Conservation (phyloP, 2,329 filamentous ascomycete genomes). For the Blastomyces percursus region DNA sequence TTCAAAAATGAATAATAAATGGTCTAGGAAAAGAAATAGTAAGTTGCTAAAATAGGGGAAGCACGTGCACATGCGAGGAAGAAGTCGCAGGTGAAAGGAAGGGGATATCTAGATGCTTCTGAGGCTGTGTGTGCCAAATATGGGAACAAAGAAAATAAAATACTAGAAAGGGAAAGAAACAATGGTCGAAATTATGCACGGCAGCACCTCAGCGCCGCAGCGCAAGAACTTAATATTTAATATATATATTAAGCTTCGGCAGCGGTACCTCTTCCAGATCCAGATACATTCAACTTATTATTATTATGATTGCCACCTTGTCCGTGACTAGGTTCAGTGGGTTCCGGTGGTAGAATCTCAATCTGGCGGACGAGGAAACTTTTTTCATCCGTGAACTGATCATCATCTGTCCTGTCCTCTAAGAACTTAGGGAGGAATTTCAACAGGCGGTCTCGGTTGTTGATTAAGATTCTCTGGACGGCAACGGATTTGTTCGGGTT, state of each 20-base stretch:
- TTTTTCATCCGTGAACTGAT: conserved; percentile 97
- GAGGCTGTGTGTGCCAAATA: not conserved
- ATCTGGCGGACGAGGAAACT: conserved; percentile 97
- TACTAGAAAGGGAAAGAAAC: not conserved
- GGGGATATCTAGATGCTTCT: not conserved
- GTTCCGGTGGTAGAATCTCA: conserved; percentile 37
- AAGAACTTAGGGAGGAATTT: conserved; percentile 84
- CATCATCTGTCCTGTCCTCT: conserved; percentile 89
- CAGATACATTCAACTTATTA: not conserved
- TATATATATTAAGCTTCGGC: not conserved
- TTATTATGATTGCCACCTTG: not conserved
- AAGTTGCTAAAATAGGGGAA: not conserved
- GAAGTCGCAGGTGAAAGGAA: not conserved
- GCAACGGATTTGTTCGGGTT: conserved; percentile 97
- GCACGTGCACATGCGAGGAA: not conserved
- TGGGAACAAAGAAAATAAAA: not conserved
- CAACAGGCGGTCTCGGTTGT: conserved; percentile 86
- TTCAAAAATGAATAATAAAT: not conserved
- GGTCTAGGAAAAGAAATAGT: not conserved
- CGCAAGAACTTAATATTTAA: not conserved
- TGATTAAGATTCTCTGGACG: conserved; percentile 89
- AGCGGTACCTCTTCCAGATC: not conserved
- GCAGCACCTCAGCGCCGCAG: not conserved
- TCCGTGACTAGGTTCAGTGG: conserved; percentile 26
- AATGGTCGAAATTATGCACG: not conserved